Evolutionary conservation across 1,139 yeast species (phyloP).

Genomic region (Scheffersomyces insectosa): DNA sequence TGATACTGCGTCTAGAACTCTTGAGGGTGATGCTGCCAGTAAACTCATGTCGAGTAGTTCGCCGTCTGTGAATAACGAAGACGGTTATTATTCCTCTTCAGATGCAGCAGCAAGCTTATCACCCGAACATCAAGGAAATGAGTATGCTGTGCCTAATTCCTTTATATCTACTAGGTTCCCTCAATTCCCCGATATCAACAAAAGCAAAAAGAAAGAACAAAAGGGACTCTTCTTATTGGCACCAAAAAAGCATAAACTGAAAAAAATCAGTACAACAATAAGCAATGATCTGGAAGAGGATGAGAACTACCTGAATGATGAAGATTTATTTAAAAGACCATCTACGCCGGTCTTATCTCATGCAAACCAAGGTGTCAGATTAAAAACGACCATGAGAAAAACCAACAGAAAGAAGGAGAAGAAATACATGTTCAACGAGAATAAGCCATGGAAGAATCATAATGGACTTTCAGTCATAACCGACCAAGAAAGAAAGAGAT

Average conservation of each 20-base stretch:
- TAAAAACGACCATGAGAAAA: slow-evolving; percentile 71
- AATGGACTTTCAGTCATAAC: slow-evolving; percentile 58
- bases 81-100: too few species aligned
- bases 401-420: slow-evolving; percentile 43
- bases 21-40: slow-evolving; percentile 3
- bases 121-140: too few species aligned
- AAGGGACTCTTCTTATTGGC: slow-evolving; percentile 4
- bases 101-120: too few species aligned
- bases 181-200: slow-evolving; percentile 13
- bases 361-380: slow-evolving; percentile 35
- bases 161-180: slow-evolving; percentile 10
- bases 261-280: slow-evolving; percentile 16
- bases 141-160: too few species aligned
- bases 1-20: slow-evolving; percentile 1
- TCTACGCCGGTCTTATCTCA: slow-evolving; percentile 9
- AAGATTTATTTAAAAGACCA: slow-evolving; percentile 3
- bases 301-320: slow-evolving; percentile 12
- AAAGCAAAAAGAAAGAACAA: slow-evolving; percentile 6
- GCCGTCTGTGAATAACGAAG: too few species aligned
- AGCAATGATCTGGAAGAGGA: slow-evolving; percentile 14
- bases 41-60: too few species aligned
- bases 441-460: slow-evolving; percentile 95
- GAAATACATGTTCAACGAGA: slow-evolving; percentile 69
- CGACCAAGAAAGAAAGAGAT: slow-evolving; percentile 77
- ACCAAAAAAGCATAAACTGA: slow-evolving; percentile 11